A percentile compares a stretch with the other conserved stretches of the same genome.
phyloP scores from a whole-genome alignment of 805 yeast genomes.

The Saccharomycopsis capsularis region DNA sequence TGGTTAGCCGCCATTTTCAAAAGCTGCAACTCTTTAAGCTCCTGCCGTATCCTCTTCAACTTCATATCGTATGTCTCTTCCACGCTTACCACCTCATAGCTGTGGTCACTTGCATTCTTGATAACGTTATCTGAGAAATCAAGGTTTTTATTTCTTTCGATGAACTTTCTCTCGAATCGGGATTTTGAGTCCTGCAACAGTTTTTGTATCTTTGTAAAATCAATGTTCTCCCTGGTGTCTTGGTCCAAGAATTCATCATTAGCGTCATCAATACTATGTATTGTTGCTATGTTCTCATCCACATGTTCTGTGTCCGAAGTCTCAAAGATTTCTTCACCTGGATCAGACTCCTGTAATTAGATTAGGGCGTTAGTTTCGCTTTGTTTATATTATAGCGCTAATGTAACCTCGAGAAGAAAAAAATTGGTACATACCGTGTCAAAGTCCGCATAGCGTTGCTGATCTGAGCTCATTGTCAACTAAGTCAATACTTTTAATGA shows the following conservation, averaged over 20 bases:
- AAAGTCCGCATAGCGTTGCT: not conserved
- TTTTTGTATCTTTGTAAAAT: slow-evolving; percentile 6
- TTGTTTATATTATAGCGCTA: not conserved
- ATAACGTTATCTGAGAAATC: slow-evolving; percentile 20
- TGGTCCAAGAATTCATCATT: not conserved
- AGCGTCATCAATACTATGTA: not conserved
- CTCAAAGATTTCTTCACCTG: slow-evolving; percentile 19
- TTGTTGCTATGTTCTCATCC: not conserved
- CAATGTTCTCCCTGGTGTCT: slow-evolving; percentile 2
- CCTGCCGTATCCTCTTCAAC: slow-evolving; percentile 16
- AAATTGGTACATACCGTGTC: not conserved
- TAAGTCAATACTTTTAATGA: too few species aligned
- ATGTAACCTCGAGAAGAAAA: not conserved
- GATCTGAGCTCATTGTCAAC: not conserved
- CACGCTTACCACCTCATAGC: slow-evolving; percentile 13
- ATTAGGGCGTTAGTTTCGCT: not conserved
- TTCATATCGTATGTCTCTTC: slow-evolving; percentile 20
- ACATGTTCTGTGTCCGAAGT: slow-evolving; percentile 15
- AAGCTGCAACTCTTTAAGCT: slow-evolving; percentile 16
- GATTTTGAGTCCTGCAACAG: slow-evolving; percentile 4
- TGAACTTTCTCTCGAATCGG: slow-evolving; percentile 7
- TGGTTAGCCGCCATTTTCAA: slow-evolving; percentile 2
- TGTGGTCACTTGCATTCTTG: not conserved
- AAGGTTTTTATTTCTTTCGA: not conserved
- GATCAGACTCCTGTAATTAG: not conserved